These are phyloP conservation scores for Magnaporthales sp. DNA, from an alignment of 2,329 filamentous ascomycete species.

Conservation along the genomic window DNA sequence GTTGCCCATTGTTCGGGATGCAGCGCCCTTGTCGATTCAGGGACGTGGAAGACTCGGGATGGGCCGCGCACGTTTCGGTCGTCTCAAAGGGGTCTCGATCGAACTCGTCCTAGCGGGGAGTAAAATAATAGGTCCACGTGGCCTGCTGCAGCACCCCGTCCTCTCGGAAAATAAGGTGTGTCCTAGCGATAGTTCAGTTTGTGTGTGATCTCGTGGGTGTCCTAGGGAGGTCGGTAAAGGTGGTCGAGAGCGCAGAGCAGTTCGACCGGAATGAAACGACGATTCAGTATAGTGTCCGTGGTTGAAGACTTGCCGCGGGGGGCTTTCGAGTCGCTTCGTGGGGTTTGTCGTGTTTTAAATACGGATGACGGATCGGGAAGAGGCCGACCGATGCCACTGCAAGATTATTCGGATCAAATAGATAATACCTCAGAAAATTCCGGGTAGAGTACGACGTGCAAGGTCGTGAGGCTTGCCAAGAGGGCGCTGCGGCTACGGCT, in stretches of 20 bases:
- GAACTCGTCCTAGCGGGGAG: neutral
- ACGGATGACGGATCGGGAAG: neutral
- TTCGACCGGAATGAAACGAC: slow-evolving; percentile 31
- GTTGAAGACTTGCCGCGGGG: slow-evolving; percentile 28
- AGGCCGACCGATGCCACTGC: neutral
- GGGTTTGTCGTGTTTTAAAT: neutral
- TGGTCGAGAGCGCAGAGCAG: slow-evolving; percentile 38
- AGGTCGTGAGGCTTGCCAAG: neutral
- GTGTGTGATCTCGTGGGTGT: slow-evolving; percentile 15
- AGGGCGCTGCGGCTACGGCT: neutral
- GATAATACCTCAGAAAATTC: neutral
- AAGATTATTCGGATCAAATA: neutral
- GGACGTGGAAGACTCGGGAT: slow-evolving; percentile 9
- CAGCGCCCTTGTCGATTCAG: slow-evolving; percentile 7
- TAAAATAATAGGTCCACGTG: slow-evolving; percentile 21
- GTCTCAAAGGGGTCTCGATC: neutral
- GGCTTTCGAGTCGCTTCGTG: neutral
- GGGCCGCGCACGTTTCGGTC: neutral
- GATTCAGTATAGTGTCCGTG: slow-evolving; percentile 41
- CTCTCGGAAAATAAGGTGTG: slow-evolving; percentile 13
- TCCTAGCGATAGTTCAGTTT: neutral
- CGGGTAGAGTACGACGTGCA: neutral
- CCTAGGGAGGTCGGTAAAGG: slow-evolving; percentile 45
- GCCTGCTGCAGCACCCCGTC: slow-evolving; percentile 26
- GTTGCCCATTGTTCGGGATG: slow-evolving; percentile 55